Evolutionary conservation across 495 filamentous ascomycete species (phyloP).

Genomic region (Trichoderma parareesei): DNA sequence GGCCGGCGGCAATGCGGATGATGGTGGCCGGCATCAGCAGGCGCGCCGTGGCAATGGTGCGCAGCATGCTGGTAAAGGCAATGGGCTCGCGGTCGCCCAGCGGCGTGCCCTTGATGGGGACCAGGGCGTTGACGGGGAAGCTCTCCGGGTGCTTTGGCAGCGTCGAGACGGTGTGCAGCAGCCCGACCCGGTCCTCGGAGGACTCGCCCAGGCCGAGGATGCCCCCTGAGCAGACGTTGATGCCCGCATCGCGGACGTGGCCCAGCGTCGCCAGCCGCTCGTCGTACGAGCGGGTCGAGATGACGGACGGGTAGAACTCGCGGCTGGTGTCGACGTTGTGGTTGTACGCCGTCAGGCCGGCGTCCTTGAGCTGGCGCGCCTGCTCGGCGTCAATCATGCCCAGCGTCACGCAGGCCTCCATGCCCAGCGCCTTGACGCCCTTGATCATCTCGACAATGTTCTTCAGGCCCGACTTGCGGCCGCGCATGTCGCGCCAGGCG

Average conservation of each 20-base stretch:
- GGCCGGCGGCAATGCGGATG: slow-evolving; percentile 70
- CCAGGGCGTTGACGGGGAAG: slow-evolving; percentile 78
- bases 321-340: slow-evolving; percentile 85
- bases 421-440: slow-evolving; percentile 66
- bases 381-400: slow-evolving; percentile 78
- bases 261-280: slow-evolving; percentile 67
- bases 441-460: slow-evolving; percentile 76
- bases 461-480: slow-evolving; percentile 66
- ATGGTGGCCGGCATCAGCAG: slow-evolving; percentile 73
- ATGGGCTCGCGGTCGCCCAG: slow-evolving; percentile 62
- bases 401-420: slow-evolving; percentile 82
- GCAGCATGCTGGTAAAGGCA: slow-evolving; percentile 59
- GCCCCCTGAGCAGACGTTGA: slow-evolving; percentile 78
- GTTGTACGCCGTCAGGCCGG: slow-evolving; percentile 80
- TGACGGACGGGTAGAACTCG: slow-evolving; percentile 74
- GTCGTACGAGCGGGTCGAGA: slow-evolving; percentile 75
- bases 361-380: slow-evolving; percentile 70
- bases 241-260: slow-evolving; percentile 70
- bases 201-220: slow-evolving; percentile 75
- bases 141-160: slow-evolving; percentile 72
- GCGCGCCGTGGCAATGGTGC: slow-evolving; percentile 72
- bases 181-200: slow-evolving; percentile 63
- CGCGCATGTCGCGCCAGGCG: slow-evolving; percentile 86
- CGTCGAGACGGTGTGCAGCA: slow-evolving; percentile 68
- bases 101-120: slow-evolving; percentile 79